Base-by-base conservation (phyloP, 352 stramenopile genomes). In the Nothophytophthora sp. region DNA sequence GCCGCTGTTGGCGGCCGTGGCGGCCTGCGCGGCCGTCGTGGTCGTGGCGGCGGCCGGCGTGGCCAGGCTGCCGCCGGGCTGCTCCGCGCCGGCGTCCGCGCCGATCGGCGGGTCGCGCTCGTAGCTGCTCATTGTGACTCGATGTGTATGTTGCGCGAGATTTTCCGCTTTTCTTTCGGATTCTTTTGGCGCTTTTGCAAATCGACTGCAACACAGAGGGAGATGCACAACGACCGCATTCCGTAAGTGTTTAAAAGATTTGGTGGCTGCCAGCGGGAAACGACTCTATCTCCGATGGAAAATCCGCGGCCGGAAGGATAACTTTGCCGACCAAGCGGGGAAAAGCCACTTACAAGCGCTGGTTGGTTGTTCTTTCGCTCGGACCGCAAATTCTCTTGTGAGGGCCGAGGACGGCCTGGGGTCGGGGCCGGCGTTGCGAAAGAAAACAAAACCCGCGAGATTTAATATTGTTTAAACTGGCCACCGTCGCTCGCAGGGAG, bases 311-410 rank as follows among this genome's bases (percentile, higher is more conserved):
- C n/a, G n/a, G n/a, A n/a, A n/a, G n/a, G n/a, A n/a, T n/a, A n/a
- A n/a, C n/a, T n/a, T n/a, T n/a, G n/a, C n/a, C n/a, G n/a, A n/a
- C n/a, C n/a, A n/a, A n/a, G n/a, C n/a, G n/a, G n/a, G n/a, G n/a
- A n/a, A n/a, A n/a, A n/a, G n/a, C n/a, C n/a, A 54, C 55, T 50
- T 48, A 65, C 37, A n/a, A 37, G 25, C 7, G 37, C 34, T 62
- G 18, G 56, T 57, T 67, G 60, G 63, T 71, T 66, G 63, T 65
- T 61, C n/a, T n/a, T n/a, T n/a, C n/a, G 28, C 48, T 60, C 38
- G n/a, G 51, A 12, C 35, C 22, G 64, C 51, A 60, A 65, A 69
- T 72, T 76, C 32, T 42, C 37, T 67, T 59, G 10, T 76, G 48
- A n/a, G 44, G 16, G 27, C 3, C 16, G n/a, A 18, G 41, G 25